Conservation (phyloP, 2,329 filamentous ascomycete species). For the Clarireedia paspali region DNA sequence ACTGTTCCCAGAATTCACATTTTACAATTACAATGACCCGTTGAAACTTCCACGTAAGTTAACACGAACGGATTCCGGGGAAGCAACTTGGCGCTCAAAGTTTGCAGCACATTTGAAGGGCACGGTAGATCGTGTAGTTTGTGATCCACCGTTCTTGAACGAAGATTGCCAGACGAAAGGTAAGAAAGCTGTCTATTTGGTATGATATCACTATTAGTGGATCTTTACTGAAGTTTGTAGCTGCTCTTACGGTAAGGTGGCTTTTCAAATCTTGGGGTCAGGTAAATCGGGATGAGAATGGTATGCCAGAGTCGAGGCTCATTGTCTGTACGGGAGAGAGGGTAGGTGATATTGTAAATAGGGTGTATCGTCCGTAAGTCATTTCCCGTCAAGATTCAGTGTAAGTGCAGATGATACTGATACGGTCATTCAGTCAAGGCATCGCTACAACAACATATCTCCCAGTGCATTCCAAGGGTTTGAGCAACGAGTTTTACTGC, state of each 20-base stretch:
- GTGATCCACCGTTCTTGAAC: conserved; percentile 73
- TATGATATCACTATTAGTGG: neutral
- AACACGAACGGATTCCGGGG: no score
- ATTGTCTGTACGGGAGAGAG: conserved; percentile 73
- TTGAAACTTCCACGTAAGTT: conserved; percentile 52
- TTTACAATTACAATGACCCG: conserved; percentile 67
- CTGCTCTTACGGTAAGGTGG: conserved; percentile 69
- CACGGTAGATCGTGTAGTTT: conserved; percentile 60
- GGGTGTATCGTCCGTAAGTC: conserved; percentile 59
- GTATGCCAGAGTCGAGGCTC: conserved; percentile 30
- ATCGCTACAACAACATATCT: conserved; percentile 57
- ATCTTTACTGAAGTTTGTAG: conserved; percentile 32
- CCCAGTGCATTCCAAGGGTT: conserved; percentile 59
- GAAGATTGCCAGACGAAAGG: conserved; percentile 76
- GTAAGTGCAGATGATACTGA: neutral
- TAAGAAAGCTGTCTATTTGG: conserved; percentile 26
- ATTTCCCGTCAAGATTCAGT: neutral
- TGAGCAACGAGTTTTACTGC: conserved; percentile 76
- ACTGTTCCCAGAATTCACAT: conserved; percentile 66
- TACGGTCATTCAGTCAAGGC: conserved; percentile 1
- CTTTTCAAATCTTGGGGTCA: conserved; percentile 42
- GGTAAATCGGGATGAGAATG: conserved; percentile 1
- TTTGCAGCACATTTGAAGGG: conserved; percentile 48
- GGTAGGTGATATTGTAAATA: conserved; percentile 57
- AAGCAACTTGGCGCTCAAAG: neutral